Percentiles rank a stretch among this genome's conserved stretches.
Evolutionary conservation across 1,284 basidiomycete genomes (phyloP).

Genomic region (Salmacisia buchloeana): DNA sequence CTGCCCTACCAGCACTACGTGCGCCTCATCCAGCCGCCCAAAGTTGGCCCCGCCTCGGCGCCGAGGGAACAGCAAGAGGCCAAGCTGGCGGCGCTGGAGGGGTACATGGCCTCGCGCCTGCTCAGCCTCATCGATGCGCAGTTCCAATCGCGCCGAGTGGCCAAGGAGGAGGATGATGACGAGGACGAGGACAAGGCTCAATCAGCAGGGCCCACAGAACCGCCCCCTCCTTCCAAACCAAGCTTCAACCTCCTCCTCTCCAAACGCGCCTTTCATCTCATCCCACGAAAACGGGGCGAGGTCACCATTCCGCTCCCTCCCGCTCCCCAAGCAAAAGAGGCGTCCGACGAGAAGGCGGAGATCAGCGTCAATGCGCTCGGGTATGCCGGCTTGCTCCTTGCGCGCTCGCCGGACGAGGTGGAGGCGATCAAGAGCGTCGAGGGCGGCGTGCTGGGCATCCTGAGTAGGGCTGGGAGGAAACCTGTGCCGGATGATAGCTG

Average conservation of each 20-base stretch:
- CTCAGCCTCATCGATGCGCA: constrained; percentile 37
- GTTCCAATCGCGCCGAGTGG: constrained; percentile 32
- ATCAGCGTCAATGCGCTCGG: constrained; percentile 16
- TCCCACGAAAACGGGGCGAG: constrained; percentile 36
- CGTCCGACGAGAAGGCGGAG: background rate
- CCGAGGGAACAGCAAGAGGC: background rate
- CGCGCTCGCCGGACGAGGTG: constrained; percentile 8
- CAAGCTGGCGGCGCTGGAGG: constrained; percentile 16
- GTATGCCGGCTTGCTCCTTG: background rate
- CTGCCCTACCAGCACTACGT: constrained; percentile 49
- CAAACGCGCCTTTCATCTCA: constrained; percentile 40
- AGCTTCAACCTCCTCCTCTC: constrained; percentile 46
- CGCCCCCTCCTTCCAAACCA: no score
- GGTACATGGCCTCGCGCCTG: constrained; percentile 37
- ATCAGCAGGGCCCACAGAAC: background rate
- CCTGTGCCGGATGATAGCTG: constrained; percentile 9
- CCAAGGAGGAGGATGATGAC: no score
- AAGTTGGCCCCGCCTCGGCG: background rate
- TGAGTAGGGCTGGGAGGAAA: constrained; percentile 6
- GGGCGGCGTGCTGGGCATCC: constrained; percentile 5
- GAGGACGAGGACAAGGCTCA: no score
- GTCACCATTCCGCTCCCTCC: constrained; percentile 17
- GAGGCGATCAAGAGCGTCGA: background rate
- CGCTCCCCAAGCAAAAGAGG: no score
- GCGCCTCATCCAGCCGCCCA: constrained; percentile 24